Percentiles rank a stretch among this genome's conserved stretches.
Conservation (phyloP, 2,329 filamentous ascomycete genomes). For the Plenodomus lindquistii region DNA sequence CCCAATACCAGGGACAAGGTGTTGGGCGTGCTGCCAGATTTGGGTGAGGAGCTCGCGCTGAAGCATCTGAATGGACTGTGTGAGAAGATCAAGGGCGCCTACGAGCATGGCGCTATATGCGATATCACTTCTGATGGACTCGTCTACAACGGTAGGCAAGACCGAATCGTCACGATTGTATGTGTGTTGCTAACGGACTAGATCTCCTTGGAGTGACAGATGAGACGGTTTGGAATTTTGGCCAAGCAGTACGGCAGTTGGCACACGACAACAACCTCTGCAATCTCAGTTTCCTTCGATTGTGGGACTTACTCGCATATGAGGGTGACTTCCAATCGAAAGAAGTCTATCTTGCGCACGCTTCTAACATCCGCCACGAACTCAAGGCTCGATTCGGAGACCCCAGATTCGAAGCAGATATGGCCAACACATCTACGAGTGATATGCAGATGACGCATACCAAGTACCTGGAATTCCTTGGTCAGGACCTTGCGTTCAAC, state of each 20-base stretch:
- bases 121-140: conserved; percentile 51
- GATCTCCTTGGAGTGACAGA: conserved; percentile 50
- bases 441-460: conserved; percentile 34
- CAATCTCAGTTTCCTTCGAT: conserved; percentile 24
- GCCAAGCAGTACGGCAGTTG: conserved; percentile 17
- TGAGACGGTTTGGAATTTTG: conserved; percentile 48
- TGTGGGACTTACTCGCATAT: conserved; percentile 23
- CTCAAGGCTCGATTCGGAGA: conserved; percentile 29
- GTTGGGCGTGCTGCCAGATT: conserved; percentile 51
- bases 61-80: conserved; percentile 49
- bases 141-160: conserved; percentile 43
- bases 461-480: conserved; percentile 33
- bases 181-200: conserved; percentile 6
- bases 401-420: conserved; percentile 32
- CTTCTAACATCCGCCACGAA: conserved; percentile 28
- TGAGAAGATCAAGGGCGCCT: conserved; percentile 45
- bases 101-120: conserved; percentile 47
- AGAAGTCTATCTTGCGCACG: conserved; percentile 27
- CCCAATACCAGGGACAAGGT: conserved; percentile 61
- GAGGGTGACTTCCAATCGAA: conserved; percentile 20
- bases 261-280: conserved; percentile 16
- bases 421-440: conserved; percentile 30
- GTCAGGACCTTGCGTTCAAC: conserved; percentile 25
- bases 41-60: conserved; percentile 50
- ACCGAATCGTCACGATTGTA: neutral